Percentiles rank a stretch among this genome's conserved stretches.
Conservation (phyloP, 805 yeast species). For the Nakazawaea laoshanensis region DNA sequence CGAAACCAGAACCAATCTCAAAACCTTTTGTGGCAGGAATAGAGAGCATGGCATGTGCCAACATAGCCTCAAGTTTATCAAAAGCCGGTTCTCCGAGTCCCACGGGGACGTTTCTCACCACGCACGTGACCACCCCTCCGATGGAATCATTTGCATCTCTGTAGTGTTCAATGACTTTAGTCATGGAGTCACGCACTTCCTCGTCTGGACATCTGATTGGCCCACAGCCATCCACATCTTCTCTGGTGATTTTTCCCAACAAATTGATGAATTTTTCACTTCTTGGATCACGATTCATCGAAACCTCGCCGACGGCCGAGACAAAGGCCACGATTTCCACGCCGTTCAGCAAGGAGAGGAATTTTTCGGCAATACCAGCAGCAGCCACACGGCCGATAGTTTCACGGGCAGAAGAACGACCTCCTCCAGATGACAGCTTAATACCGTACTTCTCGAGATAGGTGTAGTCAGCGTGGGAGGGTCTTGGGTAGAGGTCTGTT, state of each 20-base stretch:
- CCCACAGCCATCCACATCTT: slow-evolving; percentile 76
- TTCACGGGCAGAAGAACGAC: slow-evolving; percentile 94
- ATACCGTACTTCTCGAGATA: slow-evolving; percentile 84
- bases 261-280: slow-evolving; percentile 57
- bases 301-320: slow-evolving; percentile 77
- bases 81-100: slow-evolving; percentile 99
- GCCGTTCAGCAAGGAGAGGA: slow-evolving; percentile 61
- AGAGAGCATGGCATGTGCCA: slow-evolving; percentile 97
- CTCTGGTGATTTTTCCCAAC: slow-evolving; percentile 75
- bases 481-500: slow-evolving; percentile 93
- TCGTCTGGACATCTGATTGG: slow-evolving; percentile 93
- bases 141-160: slow-evolving; percentile 86
- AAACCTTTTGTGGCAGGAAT: slow-evolving; percentile 98
- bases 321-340: slow-evolving; percentile 97
- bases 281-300: slow-evolving; percentile 67
- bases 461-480: slow-evolving; percentile 96
- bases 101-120: slow-evolving; percentile 83
- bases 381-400: slow-evolving; percentile 99
- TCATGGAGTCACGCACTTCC: slow-evolving; percentile 66
- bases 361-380: slow-evolving; percentile 96
- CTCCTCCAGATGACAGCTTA: slow-evolving; percentile 95
- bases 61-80: slow-evolving; percentile 89
- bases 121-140: slow-evolving; percentile 98
- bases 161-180: slow-evolving; percentile 75
- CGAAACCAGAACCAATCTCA: slow-evolving; percentile 94